Conservation (phyloP, 2,329 filamentous ascomycete species). For the Paradendryphiella salina region DNA sequence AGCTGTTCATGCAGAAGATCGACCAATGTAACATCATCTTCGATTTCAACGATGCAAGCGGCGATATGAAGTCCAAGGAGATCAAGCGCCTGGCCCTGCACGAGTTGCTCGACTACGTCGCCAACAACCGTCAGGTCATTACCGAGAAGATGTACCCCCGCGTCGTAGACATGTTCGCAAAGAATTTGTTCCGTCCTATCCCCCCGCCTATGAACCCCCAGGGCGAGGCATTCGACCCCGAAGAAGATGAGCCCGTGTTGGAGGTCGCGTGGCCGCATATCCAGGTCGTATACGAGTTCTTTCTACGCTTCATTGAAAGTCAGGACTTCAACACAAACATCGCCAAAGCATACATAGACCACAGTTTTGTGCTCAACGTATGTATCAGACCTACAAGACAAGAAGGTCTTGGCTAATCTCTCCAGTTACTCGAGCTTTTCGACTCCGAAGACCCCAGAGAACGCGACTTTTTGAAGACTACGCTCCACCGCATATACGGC, state of each 20-base stretch:
- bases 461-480: slow-evolving; percentile 97
- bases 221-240: slow-evolving; percentile 96
- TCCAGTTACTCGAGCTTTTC: slow-evolving; percentile 87
- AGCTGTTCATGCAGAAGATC: slow-evolving; percentile 99
- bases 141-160: slow-evolving; percentile 98
- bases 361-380: slow-evolving; percentile 88
- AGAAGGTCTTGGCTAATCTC: slow-evolving; percentile 21
- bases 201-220: slow-evolving; percentile 97
- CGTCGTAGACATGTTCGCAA: slow-evolving; percentile 98
- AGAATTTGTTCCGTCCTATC: slow-evolving; percentile 96
- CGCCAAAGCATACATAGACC: slow-evolving; percentile 97
- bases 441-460: slow-evolving; percentile 97
- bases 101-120: slow-evolving; percentile 95
- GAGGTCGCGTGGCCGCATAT: slow-evolving; percentile 99
- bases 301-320: slow-evolving; percentile 97
- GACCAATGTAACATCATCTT: slow-evolving; percentile 99
- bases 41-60: slow-evolving; percentile 97
- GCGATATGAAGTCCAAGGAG: slow-evolving; percentile 99
- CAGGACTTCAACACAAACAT: slow-evolving; percentile 99
- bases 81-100: slow-evolving; percentile 97
- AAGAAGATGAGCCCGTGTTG: slow-evolving; percentile 96
- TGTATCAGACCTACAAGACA: slow-evolving; percentile 18
- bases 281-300: slow-evolving; percentile 99
- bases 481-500: slow-evolving; percentile 94
- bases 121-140: slow-evolving; percentile 97